Base-by-base conservation (phyloP, 305 asterid species). In the Fraxinus paxiana region DNA sequence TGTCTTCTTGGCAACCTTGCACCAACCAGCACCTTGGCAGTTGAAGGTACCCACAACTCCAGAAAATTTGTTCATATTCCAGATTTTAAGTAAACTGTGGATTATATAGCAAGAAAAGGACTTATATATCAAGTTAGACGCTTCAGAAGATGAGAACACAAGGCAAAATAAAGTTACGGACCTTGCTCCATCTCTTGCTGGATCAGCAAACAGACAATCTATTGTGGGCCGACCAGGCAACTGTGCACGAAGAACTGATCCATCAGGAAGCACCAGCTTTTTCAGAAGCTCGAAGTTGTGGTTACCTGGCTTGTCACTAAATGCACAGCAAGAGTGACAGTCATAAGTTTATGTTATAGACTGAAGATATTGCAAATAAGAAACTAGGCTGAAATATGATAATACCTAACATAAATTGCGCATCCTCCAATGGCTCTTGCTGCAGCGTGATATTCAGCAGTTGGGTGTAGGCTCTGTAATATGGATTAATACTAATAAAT, bases 11-110 rank as follows among this genome's bases (percentile, higher is more conserved):
- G 79, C 85, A 17, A 87, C 88, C 79, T 86, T 93, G 93, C 99
- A 94, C 99, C 99, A 96, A 46, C 98, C 99, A 0, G 99, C 99
- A 77, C 99, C 99, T 84, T 96, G 99, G 87, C 99, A 96, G 87
- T 96, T 96, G 92, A 96, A 96, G 31, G 92, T 94, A 0, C 99
- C 99, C 22, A 96, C 98, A 77, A 96, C 87, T 20, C 99, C 97
- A 0, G 96, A 88, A 79, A 88, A 92, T 85, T 92, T 94, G 90
- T 96, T 96, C 74, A 59, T 73, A 35, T 96, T 96, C 99, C 99
- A 96, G 79, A 96, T 93, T 80, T 96, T 96, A 37, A 96, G 99
- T 89, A 96, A 92, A 90, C 99, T 96, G 91, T 89, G 88, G 9
- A 67, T 17, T 12, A 81, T 24, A 78, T 1, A 54, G 15, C 35